These are phyloP conservation scores for baker's yeast (Saccharomyces cerevisiae) DNA, from an alignment of 805 yeast genomes.

Conservation along the genomic window DNA sequence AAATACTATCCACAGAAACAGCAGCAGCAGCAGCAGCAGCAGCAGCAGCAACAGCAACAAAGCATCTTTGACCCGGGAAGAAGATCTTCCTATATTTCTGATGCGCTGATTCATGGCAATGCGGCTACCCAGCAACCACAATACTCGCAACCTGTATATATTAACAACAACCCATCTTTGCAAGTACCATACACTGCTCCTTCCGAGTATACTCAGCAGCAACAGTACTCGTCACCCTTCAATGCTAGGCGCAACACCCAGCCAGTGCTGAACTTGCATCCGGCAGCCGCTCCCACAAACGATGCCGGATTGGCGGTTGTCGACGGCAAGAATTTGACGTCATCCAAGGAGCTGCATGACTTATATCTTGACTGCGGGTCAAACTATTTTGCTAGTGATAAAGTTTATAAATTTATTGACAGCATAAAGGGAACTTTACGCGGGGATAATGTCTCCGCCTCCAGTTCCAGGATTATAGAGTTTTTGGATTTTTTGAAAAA, in stretches of 20 bases:
- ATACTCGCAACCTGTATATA: not conserved
- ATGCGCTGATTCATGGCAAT: constrained; percentile 38
- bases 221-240: not conserved
- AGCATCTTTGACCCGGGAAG: constrained; percentile 33
- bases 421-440: constrained; percentile 23
- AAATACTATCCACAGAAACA: constrained; percentile 5
- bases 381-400: constrained; percentile 46
- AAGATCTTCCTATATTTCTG: constrained; percentile 71
- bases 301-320: constrained; percentile 55
- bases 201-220: not conserved
- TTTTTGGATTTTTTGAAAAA: constrained; percentile 35
- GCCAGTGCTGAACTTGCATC: not conserved
- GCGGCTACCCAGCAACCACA: not conserved
- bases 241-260: not conserved
- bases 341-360: constrained; percentile 48
- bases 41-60: not conserved
- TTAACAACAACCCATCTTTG: not conserved
- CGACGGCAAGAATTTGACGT: constrained; percentile 46
- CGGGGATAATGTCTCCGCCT: not conserved
- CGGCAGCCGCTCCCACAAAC: not conserved
- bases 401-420: constrained; percentile 34
- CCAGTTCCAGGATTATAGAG: constrained; percentile 5
- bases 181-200: not conserved
- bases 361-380: constrained; percentile 40
- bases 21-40: not conserved